Base-by-base conservation (phyloP, 768 basidiomycete genomes). In the Xerocomus spinulosus region DNA sequence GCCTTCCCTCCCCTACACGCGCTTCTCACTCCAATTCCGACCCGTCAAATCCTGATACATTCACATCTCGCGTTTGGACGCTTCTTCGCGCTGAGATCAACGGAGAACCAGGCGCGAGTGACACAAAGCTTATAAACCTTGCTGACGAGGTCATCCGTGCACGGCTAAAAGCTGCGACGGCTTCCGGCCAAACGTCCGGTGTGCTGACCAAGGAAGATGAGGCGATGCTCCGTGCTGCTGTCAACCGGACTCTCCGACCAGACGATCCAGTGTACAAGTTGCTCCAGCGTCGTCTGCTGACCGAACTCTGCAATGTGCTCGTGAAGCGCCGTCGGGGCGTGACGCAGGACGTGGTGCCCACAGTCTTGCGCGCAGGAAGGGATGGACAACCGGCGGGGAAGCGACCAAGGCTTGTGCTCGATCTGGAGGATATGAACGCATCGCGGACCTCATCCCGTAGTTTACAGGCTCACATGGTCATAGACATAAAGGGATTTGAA, bases 111-210 rank as follows among this genome's bases (percentile, higher is more conserved):
- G 63, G 51, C n/a, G 52, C 64, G 17, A 58, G 63, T 13, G 63
- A 67, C 17, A 82, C 81, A 15, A 85, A 82, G 56, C 61, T 87
- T 30, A 60, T 81, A 38, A 81, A 88, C 60, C 76, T 89, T 21
- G 83, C 82, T 1, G 87, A 88, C 57, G 87, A 89, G 59, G 80
- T 88, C 37, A 61, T 87, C 25, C 80, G 76, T 20, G 79, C 78
- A 5, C 74, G 74, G 25, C 65, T 67, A 24, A 59, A 67, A 17
- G 50, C 55, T 13, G 32, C 39, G 35, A 21, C 55, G 2, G 4
- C 35, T 12, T 5, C 46, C 12, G 15, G 20, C 9, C n/a, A n/a
- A n/a, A n/a, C n/a, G n/a, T n/a, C 50, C 42, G 12, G 17, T 5
- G 10, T 37, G 3, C 42, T 69, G 17, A 56, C 67, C 34, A 58